Percentiles rank a stretch among this genome's conserved stretches.
Conservation (phyloP, 2,329 filamentous ascomycete genomes). For the Apiospora koreana region DNA sequence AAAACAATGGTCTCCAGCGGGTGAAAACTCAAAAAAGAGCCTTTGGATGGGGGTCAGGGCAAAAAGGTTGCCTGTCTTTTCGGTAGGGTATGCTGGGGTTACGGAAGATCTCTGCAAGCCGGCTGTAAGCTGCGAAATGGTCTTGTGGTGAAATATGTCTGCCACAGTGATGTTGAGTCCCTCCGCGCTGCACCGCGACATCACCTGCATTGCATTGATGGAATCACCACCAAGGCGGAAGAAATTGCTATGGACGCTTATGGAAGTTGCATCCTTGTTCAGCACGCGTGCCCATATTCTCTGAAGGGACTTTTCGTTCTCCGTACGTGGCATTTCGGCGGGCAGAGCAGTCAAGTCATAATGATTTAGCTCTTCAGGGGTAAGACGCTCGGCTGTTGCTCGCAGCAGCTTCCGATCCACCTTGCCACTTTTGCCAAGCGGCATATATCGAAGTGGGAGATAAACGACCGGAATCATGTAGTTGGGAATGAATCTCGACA, state of each 20-base stretch:
- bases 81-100: no score
- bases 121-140: not conserved
- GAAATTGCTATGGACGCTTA: not conserved
- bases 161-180: not conserved
- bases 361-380: not conserved
- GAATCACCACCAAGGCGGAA: not conserved
- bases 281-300: slow-evolving; percentile 24
- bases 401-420: not conserved
- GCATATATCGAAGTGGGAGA: not conserved
- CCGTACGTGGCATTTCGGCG: not conserved
- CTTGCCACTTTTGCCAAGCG: not conserved
- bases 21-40: slow-evolving; percentile 49
- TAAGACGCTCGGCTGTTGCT: not conserved
- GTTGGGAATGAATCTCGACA: not conserved
- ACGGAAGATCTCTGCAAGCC: no score
- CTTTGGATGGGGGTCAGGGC: slow-evolving; percentile 56
- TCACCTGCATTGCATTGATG: not conserved
- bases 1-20: slow-evolving; percentile 29
- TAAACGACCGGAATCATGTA: not conserved
- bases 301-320: not conserved
- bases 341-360: not conserved
- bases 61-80: slow-evolving; percentile 29
- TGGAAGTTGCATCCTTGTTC: slow-evolving; percentile 30
- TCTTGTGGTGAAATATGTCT: not conserved
- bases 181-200: slow-evolving; percentile 17